These are phyloP conservation scores for Zygosaccharomyces pseudorouxii DNA, from an alignment of 805 yeast genomes.

Conservation along the genomic window DNA sequence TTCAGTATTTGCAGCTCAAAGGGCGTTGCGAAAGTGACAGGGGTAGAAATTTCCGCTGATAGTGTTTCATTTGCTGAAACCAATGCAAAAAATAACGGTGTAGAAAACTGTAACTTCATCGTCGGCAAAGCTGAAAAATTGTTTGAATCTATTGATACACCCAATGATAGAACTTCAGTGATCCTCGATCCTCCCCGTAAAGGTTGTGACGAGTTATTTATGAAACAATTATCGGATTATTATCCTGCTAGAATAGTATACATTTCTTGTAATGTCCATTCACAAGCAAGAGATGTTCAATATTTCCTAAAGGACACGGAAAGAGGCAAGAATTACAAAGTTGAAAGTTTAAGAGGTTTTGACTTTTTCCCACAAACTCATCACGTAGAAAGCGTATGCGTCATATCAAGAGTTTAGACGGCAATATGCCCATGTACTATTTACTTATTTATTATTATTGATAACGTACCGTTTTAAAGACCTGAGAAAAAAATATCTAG, in stretches of 20 bases:
- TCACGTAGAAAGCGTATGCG: constrained; percentile 87
- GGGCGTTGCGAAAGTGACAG: constrained; percentile 79
- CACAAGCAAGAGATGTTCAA: constrained; percentile 92
- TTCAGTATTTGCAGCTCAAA: constrained; percentile 82
- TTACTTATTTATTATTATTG: neutral
- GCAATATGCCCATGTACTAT: neutral
- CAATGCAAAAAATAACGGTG: constrained; percentile 72
- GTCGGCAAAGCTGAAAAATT: constrained; percentile 91
- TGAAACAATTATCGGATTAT: constrained; percentile 79
- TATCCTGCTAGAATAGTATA: constrained; percentile 86
- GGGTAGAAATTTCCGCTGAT: constrained; percentile 91
- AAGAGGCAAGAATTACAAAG: constrained; percentile 55
- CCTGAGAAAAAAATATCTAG: neutral
- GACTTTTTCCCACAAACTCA: constrained; percentile 96
- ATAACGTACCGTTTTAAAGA: neutral
- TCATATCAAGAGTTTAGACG: constrained; percentile 39
- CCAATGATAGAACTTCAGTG: constrained; percentile 73
- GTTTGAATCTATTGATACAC: constrained; percentile 72
- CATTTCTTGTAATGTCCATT: constrained; percentile 94
- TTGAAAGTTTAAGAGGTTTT: constrained; percentile 87
- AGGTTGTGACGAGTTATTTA: constrained; percentile 87
- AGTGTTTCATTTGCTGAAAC: constrained; percentile 81
- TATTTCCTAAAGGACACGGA: constrained; percentile 67
- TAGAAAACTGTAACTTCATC: constrained; percentile 75
- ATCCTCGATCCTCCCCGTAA: constrained; percentile 96